Conservation (phyloP, 2,329 filamentous ascomycete species). For the Paramyrothecium sp. region DNA sequence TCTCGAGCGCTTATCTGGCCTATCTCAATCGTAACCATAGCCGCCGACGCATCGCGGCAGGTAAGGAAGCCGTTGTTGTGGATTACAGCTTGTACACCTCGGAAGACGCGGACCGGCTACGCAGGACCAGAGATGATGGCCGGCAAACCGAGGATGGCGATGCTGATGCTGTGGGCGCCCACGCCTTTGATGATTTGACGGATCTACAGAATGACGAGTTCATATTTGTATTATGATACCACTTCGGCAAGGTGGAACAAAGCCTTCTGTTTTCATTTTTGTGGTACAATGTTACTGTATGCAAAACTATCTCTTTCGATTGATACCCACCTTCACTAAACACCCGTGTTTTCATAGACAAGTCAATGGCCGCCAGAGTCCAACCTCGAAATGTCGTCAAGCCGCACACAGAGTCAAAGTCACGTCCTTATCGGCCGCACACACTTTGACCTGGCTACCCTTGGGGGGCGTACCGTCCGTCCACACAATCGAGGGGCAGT, state of each 20-base stretch:
- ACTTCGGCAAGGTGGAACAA: too few relatives aligned
- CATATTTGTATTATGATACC: conserved; percentile 42
- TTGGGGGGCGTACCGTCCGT: conserved; percentile 28
- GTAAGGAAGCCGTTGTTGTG: conserved; percentile 13
- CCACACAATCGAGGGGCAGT: conserved; percentile 35
- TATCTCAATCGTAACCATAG: conserved; percentile 50
- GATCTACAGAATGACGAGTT: conserved; percentile 58
- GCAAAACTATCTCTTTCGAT: too few relatives aligned
- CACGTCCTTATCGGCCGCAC: conserved; percentile 27
- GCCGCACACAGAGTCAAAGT: conserved; percentile 32
- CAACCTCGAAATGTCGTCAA: background rate
- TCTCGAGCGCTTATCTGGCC: conserved; percentile 29
- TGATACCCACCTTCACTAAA: too few relatives aligned
- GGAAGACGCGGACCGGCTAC: conserved; percentile 9
- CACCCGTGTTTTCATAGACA: too few relatives aligned
- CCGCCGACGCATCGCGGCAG: conserved; percentile 15
- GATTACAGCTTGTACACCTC: conserved; percentile 16
- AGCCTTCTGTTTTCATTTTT: too few relatives aligned
- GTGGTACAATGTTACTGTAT: too few relatives aligned
- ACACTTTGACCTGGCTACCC: conserved; percentile 36
- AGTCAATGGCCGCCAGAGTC: too few relatives aligned
- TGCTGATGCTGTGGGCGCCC: conserved; percentile 4
- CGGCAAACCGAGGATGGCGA: background rate
- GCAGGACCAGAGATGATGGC: background rate
- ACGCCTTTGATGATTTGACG: conserved; percentile 41